A percentile compares a stretch with the other conserved stretches of the same genome.
phyloP scores from a whole-genome alignment of 192 early-diverging fungal genomes.

The Mortierella claussenii region DNA sequence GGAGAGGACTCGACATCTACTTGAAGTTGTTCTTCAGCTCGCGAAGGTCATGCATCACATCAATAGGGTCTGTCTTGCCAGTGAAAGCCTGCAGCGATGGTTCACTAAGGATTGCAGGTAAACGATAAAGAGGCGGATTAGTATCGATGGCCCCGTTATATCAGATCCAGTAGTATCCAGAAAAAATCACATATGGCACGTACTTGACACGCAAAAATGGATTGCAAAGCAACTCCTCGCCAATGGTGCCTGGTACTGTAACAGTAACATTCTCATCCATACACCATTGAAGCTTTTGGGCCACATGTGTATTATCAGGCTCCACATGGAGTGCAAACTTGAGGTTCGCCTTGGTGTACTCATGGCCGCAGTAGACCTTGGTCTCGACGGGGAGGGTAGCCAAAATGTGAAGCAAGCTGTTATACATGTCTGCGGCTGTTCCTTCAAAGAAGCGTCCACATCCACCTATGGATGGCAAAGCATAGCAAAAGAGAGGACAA shows the following conservation, averaged over 20 bases:
- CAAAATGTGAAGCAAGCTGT: slow-evolving; percentile 75
- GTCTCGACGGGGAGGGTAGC: slow-evolving; percentile 81
- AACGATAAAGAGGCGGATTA: too few relatives aligned
- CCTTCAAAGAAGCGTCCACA: slow-evolving; percentile 98
- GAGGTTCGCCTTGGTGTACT: slow-evolving; percentile 84
- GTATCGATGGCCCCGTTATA: too few relatives aligned
- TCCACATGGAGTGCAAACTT: slow-evolving; percentile 84
- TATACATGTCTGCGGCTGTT: slow-evolving; percentile 84
- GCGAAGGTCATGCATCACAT: slow-evolving; percentile 81
- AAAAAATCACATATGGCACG: not conserved
- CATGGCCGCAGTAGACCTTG: slow-evolving; percentile 91
- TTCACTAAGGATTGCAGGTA: slow-evolving; percentile 19
- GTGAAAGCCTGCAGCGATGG: slow-evolving; percentile 66
- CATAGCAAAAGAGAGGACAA: too few relatives aligned
- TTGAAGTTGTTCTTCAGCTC: slow-evolving; percentile 82
- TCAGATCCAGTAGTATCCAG: too few relatives aligned
- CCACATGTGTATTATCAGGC: slow-evolving; percentile 76
- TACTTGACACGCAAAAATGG: slow-evolving; percentile 89
- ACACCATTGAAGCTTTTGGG: slow-evolving; percentile 73
- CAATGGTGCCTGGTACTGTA: slow-evolving; percentile 92
- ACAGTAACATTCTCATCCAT: slow-evolving; percentile 52
- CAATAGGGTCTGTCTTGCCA: slow-evolving; percentile 71
- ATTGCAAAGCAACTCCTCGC: slow-evolving; percentile 86
- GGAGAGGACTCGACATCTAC: too few relatives aligned
- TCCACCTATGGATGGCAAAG: slow-evolving; percentile 63